Evolutionary conservation across 805 yeast genomes (phyloP), one percentile per base, ranked within the genome.

Genomic region (Yamadazyma sp.): DNA sequence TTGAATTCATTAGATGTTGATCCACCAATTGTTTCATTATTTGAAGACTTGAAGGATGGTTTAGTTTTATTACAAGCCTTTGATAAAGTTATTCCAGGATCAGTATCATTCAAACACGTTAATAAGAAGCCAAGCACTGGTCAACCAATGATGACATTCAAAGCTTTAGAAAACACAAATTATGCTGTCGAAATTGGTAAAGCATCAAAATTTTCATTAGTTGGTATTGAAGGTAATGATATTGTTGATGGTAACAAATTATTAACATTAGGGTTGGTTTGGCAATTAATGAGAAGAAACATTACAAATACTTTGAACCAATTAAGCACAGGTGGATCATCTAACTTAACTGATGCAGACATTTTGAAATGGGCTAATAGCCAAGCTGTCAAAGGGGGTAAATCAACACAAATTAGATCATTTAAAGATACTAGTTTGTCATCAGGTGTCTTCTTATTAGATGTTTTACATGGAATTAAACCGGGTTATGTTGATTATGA

Each of bases 201-300:
- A 62, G 85, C 87, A 23, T 86, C 86, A 58, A 79, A 82, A 35
- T 93, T 93, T 61, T 91, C 98, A 2, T 73, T 93, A 39, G 98
- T 93, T 33, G 98, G 98, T 47, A 93, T 93, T 45, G 98, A 93
- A 59, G 98, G 98, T 35, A 86, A 96, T 3, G 98, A 93, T 64
- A 91, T 93, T 48, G 82, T 86, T 25, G 98, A 93, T 60, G 98
- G 97, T 46, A 82, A 82, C 56, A 86, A 84, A 55, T 73, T 91
- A 33, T 73, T 93, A 50, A 87, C 96, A 0, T 74, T 93, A 49
- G 98, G 93, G 10, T 74, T 93, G 36, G 97, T 91, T 24, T 93
- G 98, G 98, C 98, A 93, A 71, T 75, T 93, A 55, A 93, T 93
- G 98, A 80, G 98, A 60, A 78, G 96, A 60, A 93, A 93, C 63